Evolutionary conservation across 345 rosid species (phyloP).

Genomic region (Firmiana major): DNA sequence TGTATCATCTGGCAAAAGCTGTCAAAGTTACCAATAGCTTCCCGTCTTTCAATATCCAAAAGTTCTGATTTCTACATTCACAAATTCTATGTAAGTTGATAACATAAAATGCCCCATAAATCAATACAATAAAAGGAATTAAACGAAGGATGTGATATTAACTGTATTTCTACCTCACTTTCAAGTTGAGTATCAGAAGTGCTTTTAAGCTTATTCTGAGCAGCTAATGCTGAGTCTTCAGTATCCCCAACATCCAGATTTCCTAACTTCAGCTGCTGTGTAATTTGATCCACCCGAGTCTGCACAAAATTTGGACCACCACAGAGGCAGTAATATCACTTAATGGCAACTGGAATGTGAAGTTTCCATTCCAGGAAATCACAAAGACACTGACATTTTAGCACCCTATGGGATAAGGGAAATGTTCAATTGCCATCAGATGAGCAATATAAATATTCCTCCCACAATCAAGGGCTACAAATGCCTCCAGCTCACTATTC

Average conservation of each 20-base stretch:
- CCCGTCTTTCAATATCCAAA: conserved; percentile 73
- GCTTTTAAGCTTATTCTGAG: conserved; percentile 29
- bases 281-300: conserved; percentile 89
- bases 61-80: conserved; percentile 48
- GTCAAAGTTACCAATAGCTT: conserved; percentile 60
- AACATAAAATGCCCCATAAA: conserved; percentile 5
- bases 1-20: background rate
- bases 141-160: conserved; percentile 7
- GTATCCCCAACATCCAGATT: conserved; percentile 35
- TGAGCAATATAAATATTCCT: conserved; percentile 34
- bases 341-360: conserved; percentile 64
- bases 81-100: conserved; percentile 13
- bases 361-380: conserved; percentile 57
- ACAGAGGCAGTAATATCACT: conserved; percentile 59
- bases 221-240: conserved; percentile 24
- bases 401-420: conserved; percentile 40
- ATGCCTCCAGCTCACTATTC: conserved; percentile 30
- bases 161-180: conserved; percentile 35
- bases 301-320: conserved; percentile 69
- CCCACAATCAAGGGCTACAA: conserved; percentile 33
- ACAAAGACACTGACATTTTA: conserved; percentile 42
- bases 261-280: conserved; percentile 56
- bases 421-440: conserved; percentile 34
- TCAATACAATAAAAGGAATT: background rate
- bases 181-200: conserved; percentile 28